Percentiles rank a stretch among this genome's conserved stretches.
These are phyloP conservation scores for Smallanthus sonchifolius DNA, from an alignment of 129 eudicot species.

Conservation along the genomic window DNA sequence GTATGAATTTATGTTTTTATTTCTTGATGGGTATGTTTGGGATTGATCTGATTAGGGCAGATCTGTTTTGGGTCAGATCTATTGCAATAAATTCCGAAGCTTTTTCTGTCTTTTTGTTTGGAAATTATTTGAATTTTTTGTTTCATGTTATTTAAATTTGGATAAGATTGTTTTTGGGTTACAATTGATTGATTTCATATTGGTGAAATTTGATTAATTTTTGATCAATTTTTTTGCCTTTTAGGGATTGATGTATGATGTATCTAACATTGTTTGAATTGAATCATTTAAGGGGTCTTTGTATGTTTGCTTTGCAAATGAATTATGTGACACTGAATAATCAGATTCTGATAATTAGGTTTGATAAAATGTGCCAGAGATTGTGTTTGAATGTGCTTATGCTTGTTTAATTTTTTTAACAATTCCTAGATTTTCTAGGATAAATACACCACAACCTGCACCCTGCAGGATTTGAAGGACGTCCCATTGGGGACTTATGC, in stretches of 20 bases:
- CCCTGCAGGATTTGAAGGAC: no score
- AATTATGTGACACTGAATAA: not conserved
- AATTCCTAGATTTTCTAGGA: no score
- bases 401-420: not conserved
- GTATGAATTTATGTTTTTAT: not conserved
- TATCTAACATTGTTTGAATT: not conserved
- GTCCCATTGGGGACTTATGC: no score
- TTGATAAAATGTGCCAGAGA: not conserved
- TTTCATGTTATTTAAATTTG: not conserved
- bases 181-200: conserved; percentile 4
- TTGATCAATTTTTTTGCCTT: no score
- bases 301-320: no score
- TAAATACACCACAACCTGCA: no score
- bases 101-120: conserved; percentile 4
- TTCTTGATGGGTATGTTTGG: conserved; percentile 4
- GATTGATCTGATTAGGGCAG: conserved; percentile 24
- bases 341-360: not conserved
- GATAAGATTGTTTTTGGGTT: conserved; percentile 1
- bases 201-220: not conserved
- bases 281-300: not conserved
- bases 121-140: not conserved
- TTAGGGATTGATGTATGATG: not conserved
- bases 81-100: conserved; percentile 1
- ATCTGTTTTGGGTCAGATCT: conserved; percentile 35
- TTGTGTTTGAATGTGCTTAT: conserved; percentile 4